Conservation (phyloP, 2,329 filamentous ascomycete species). For the Ceratocystis variospora region DNA sequence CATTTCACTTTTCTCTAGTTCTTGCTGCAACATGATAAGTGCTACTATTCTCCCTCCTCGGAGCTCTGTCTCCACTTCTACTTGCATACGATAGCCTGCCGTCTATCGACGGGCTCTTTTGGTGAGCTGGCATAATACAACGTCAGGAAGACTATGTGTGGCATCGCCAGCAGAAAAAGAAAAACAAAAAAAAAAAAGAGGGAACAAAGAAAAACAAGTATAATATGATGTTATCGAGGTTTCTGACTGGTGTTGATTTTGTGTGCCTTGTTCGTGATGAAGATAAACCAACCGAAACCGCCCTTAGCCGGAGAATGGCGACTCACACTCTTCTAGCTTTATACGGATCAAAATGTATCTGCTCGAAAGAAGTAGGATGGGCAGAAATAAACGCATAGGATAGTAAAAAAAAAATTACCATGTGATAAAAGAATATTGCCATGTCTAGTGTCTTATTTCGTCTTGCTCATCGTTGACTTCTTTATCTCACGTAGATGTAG, state of each 20-base stretch:
- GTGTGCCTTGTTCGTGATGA: background rate
- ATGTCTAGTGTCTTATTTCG: background rate
- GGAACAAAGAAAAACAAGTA: background rate
- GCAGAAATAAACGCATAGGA: background rate
- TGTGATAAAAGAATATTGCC: background rate
- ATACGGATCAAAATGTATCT: no score
- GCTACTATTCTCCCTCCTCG: background rate
- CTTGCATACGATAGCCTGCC: background rate
- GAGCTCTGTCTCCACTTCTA: background rate
- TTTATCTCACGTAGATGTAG: background rate
- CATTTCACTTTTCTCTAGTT: background rate
- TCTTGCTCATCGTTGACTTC: background rate
- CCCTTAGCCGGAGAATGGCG: no score
- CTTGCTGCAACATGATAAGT: background rate
- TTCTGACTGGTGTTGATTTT: background rate
- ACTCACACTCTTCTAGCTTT: no score
- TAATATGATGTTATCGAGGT: background rate
- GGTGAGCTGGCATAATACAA: constrained; percentile 3
- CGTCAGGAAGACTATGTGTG: background rate
- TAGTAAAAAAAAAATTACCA: background rate
- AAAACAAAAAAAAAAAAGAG: background rate
- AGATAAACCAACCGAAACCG: background rate
- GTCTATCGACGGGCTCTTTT: background rate
- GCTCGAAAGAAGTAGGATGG: background rate
- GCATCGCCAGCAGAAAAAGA: background rate